These are phyloP conservation scores for Boletus sensibilis DNA, from an alignment of 768 basidiomycete species.

Conservation along the genomic window DNA sequence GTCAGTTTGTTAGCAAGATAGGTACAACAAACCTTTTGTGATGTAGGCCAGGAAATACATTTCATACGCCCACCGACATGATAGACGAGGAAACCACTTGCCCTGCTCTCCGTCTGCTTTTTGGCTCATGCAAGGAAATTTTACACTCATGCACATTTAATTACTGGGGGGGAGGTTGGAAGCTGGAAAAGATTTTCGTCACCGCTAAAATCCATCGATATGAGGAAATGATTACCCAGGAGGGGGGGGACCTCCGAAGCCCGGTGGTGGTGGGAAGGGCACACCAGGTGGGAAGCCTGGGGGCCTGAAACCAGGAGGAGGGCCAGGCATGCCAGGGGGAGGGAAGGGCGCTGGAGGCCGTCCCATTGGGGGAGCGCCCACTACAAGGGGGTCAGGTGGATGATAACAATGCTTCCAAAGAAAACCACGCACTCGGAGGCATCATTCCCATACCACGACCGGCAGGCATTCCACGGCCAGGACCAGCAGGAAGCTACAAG, in stretches of 20 bases:
- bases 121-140: constrained; percentile 10
- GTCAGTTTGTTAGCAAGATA: constrained; percentile 26
- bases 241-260: constrained; percentile 79
- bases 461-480: constrained; percentile 93
- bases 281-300: constrained; percentile 82
- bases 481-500: constrained; percentile 75
- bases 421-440: constrained; percentile 64
- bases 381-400: constrained; percentile 34
- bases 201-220: not conserved
- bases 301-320: constrained; percentile 83
- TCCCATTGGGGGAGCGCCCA: constrained; percentile 58
- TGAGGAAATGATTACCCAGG: constrained; percentile 61
- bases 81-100: constrained; percentile 26
- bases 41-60: constrained; percentile 26
- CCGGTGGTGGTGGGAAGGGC: constrained; percentile 78
- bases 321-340: constrained; percentile 79
- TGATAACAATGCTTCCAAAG: constrained; percentile 16
- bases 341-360: constrained; percentile 66
- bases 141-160: constrained; percentile 4
- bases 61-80: constrained; percentile 20
- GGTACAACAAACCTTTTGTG: constrained; percentile 31
- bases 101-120: constrained; percentile 24
- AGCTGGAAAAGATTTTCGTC: constrained; percentile 30
- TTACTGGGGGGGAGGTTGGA: constrained; percentile 50
- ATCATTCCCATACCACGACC: constrained; percentile 97